Evolutionary conservation across 306 rosid species (phyloP), one percentile per base, ranked within the genome.

Genomic region (Cucumis cinereus): DNA sequence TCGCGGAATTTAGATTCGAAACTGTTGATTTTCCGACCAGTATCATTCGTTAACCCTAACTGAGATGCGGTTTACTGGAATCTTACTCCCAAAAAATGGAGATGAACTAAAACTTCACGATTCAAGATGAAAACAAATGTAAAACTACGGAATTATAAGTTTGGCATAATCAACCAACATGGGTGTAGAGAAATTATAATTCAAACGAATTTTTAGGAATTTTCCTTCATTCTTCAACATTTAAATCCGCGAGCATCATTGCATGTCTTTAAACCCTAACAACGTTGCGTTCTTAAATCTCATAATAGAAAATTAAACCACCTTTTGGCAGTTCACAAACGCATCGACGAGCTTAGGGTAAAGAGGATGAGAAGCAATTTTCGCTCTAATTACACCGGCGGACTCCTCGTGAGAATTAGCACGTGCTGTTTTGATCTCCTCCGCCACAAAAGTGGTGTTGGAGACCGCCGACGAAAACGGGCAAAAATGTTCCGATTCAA

Each of bases 251-350:
- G 16, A 50, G 19, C 35, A 35, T 22, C 20, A 30, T 20, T 7
- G 10, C 4, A 15, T 22, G 15, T 57, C 40, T 19, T 33, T 12
- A 17, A 35, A 56, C 45, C 22, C 10, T 35, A 75, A 8, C 2
- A 40, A 58, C n/a, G 50, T 23, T 12, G 67, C 55, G 6, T 15
- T 14, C 14, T 24, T 13, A 59, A 16, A 33, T 11, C 69, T 62
- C 19, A 35, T 7, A 35, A 36, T 35, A 64, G 71, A 64, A 64
- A 36, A 30, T 2, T 30, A 30, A 30, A 36, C 49, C 24, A 92
- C 97, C 97, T 87, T 90, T 54, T 86, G 96, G 79, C 96, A 92
- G 74, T 87, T 93, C 83, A 92, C 81, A 75, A 84, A 88, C 62
- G 91, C 89, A 33, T 85, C 83, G 45, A 90, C 80, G 0, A 92